These are phyloP conservation scores for Solanum appendiculatum DNA, from an alignment of 257 asterid genomes.

Conservation along the genomic window DNA sequence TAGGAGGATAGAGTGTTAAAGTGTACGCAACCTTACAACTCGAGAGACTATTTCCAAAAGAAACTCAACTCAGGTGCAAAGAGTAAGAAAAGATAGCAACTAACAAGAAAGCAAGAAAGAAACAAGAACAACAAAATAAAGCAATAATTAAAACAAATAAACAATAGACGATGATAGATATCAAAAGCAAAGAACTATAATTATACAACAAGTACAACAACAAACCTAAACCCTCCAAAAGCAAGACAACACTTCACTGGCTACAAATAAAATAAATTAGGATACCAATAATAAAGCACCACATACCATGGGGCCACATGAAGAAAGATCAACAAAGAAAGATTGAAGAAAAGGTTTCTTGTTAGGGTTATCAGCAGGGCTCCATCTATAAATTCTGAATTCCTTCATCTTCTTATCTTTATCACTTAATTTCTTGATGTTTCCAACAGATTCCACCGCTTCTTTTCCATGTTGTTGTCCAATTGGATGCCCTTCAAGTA, in stretches of 20 bases:
- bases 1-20: too few species aligned
- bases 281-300: background rate
- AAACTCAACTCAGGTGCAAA: background rate
- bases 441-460: slow-evolving; percentile 20
- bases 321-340: slow-evolving; percentile 41
- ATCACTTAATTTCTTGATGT: background rate
- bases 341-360: slow-evolving; percentile 58
- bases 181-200: too few species aligned
- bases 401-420: slow-evolving; percentile 25
- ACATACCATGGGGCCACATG: slow-evolving; percentile 66
- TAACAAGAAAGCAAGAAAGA: too few species aligned
- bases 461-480: slow-evolving; percentile 48
- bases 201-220: background rate
- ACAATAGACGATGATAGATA: too few species aligned
- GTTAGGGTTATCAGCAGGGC: slow-evolving; percentile 42
- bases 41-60: too few species aligned
- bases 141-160: background rate
- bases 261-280: background rate
- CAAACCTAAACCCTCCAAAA: background rate
- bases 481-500: slow-evolving; percentile 36
- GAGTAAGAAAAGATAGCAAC: background rate
- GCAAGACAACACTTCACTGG: background rate
- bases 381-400: slow-evolving; percentile 70
- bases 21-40: too few species aligned
- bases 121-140: too few species aligned